Evolutionary conservation across 2,329 filamentous ascomycete species (phyloP).

Genomic region (Aspergillus sojae): DNA sequence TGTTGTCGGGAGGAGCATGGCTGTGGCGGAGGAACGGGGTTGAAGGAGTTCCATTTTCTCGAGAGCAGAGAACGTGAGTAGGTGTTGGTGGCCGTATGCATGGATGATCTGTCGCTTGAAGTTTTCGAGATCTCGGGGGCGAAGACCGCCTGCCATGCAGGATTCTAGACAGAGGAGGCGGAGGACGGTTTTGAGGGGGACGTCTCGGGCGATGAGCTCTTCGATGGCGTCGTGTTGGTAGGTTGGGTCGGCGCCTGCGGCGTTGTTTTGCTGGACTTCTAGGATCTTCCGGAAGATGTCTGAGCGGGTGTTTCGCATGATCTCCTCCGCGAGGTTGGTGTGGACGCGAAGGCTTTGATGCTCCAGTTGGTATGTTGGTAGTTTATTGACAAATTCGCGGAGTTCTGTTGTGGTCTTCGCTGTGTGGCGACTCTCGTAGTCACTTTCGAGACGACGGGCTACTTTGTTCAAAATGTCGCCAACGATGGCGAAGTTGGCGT

Average conservation of each 20-base stretch:
- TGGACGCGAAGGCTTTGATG: slow-evolving; percentile 91
- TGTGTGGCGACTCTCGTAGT: slow-evolving; percentile 85
- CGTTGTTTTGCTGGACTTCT: slow-evolving; percentile 94
- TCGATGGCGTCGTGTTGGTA: slow-evolving; percentile 89
- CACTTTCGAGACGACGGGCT: slow-evolving; percentile 79
- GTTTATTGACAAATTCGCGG: slow-evolving; percentile 89
- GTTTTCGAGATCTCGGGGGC: slow-evolving; percentile 82
- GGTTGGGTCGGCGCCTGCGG: slow-evolving; percentile 83
- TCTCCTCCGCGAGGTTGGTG: slow-evolving; percentile 89
- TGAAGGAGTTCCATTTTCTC: slow-evolving; percentile 88
- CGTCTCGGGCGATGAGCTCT: slow-evolving; percentile 88
- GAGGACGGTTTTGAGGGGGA: slow-evolving; percentile 78
- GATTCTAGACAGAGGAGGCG: slow-evolving; percentile 89
- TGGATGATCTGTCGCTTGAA: slow-evolving; percentile 88
- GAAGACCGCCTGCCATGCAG: slow-evolving; percentile 84
- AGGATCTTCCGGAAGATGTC: slow-evolving; percentile 86
- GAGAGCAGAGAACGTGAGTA: slow-evolving; percentile 83
- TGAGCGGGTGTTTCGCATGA: slow-evolving; percentile 87
- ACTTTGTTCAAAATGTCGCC: slow-evolving; percentile 87
- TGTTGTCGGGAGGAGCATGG: slow-evolving; percentile 78
- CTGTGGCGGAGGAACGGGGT: slow-evolving; percentile 73
- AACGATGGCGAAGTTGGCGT: slow-evolving; percentile 94
- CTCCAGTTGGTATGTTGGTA: slow-evolving; percentile 90
- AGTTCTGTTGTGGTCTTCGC: slow-evolving; percentile 89
- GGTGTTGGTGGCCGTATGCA: slow-evolving; percentile 92